Conservation (phyloP, 176 grass and related monocot genomes). For the Oryza glaberrima region DNA sequence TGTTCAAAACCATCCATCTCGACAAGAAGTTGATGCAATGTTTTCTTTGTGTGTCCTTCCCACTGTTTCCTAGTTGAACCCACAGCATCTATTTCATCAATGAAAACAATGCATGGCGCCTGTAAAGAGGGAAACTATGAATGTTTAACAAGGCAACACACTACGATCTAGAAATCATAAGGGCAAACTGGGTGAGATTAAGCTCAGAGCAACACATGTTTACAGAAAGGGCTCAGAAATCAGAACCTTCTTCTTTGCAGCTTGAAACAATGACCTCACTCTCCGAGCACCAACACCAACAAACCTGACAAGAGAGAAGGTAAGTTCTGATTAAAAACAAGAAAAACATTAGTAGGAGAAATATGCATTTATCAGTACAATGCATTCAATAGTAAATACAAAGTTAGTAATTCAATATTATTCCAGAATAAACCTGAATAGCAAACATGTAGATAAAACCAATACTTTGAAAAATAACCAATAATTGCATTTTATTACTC, state of each 20-base stretch:
- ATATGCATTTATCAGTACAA: constrained; percentile 2
- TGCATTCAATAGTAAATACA: constrained; percentile 20
- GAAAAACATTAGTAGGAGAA: constrained; percentile 8
- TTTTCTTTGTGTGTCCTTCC: constrained; percentile 99
- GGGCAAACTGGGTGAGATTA: neutral
- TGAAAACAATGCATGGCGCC: constrained; percentile 99
- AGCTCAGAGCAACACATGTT: constrained; percentile 10
- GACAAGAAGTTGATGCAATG: constrained; percentile 98
- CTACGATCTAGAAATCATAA: neutral
- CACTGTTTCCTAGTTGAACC: constrained; percentile 99
- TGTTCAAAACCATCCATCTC: constrained; percentile 99
- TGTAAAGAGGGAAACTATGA: constrained; percentile 22
- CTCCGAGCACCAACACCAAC: constrained; percentile 97
- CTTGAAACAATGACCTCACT: constrained; percentile 96
- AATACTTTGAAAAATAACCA: constrained; percentile 16
- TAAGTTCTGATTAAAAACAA: constrained; percentile 41
- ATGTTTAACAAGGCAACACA: constrained; percentile 7
- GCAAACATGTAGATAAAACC: constrained; percentile 1
- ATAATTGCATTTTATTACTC: constrained; percentile 8
- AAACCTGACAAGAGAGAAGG: constrained; percentile 70
- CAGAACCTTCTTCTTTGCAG: constrained; percentile 94
- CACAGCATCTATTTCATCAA: constrained; percentile 99
- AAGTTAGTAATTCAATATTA: constrained; percentile 6
- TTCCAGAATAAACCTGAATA: constrained; percentile 3
- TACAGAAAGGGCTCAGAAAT: neutral